Evolutionary conservation across 257 asterid species (phyloP).

Genomic region (Capsicum baccatum): DNA sequence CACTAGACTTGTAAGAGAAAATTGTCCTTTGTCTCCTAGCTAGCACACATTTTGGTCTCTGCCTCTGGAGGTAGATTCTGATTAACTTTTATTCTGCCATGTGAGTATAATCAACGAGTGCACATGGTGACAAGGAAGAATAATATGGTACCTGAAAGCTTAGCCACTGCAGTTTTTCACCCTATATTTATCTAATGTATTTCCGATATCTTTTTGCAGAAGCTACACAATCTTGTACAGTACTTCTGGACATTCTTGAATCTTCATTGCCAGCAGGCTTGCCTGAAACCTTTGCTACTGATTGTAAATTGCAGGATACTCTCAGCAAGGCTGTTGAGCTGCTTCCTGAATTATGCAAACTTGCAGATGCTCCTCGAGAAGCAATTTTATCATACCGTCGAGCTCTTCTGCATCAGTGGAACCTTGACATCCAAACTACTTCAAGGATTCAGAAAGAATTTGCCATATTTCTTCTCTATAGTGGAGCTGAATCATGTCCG

Average conservation of each 20-base stretch:
- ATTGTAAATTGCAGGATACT: conserved; percentile 89
- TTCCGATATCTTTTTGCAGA: conserved; percentile 68
- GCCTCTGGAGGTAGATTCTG: background rate
- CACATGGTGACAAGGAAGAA: conserved; percentile 10
- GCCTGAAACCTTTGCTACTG: conserved; percentile 84
- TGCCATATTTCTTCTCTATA: conserved; percentile 78
- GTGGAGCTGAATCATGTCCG: conserved; percentile 73
- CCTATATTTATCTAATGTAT: conserved; percentile 35
- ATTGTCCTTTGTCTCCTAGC: background rate
- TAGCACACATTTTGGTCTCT: background rate
- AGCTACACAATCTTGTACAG: conserved; percentile 93
- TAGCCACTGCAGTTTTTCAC: background rate
- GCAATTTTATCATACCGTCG: conserved; percentile 84
- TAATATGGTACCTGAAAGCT: conserved; percentile 25
- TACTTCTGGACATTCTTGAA: conserved; percentile 88
- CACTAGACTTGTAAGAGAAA: background rate
- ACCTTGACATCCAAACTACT: conserved; percentile 69
- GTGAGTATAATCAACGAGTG: background rate
- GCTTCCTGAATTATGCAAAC: conserved; percentile 89
- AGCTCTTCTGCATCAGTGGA: conserved; percentile 86
- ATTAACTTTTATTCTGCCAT: background rate
- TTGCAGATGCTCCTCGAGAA: conserved; percentile 70
- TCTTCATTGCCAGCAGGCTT: conserved; percentile 87
- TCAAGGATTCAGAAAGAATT: conserved; percentile 83
- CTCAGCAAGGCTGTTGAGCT: conserved; percentile 81